These are phyloP conservation scores for Colletotrichum theobromicola DNA, from an alignment of 2,329 filamentous ascomycete species.

Conservation along the genomic window DNA sequence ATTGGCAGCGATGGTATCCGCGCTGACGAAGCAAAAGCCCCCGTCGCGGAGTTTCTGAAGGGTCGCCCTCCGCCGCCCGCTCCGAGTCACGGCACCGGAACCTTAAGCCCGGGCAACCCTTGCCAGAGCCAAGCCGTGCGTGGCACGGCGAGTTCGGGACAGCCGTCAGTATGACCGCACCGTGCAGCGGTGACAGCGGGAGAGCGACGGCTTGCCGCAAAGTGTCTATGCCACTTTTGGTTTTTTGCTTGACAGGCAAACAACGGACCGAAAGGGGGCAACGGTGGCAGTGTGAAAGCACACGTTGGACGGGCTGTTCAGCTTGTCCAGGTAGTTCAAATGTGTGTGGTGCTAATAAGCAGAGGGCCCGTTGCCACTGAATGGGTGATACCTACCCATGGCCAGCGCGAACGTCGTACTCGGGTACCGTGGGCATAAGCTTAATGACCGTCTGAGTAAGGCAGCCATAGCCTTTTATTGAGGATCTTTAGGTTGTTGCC, in stretches of 20 bases:
- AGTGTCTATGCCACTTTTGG: background rate
- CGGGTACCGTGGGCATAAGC: background rate
- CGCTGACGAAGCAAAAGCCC: background rate
- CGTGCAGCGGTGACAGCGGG: conserved; percentile 17
- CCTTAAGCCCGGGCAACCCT: background rate
- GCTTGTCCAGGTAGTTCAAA: background rate
- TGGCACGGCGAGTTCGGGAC: background rate
- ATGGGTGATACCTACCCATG: background rate
- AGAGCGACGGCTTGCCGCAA: background rate
- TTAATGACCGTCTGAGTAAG: background rate
- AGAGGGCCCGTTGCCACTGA: background rate
- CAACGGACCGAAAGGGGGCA: background rate
- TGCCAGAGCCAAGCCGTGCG: background rate
- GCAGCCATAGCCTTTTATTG: background rate
- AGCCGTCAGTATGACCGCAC: conserved; percentile 10
- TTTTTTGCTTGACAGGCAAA: background rate
- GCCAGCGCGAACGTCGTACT: background rate
- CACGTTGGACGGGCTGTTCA: background rate
- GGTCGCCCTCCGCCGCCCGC: background rate
- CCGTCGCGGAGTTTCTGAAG: background rate
- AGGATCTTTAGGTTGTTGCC: background rate
- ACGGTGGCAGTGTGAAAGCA: background rate
- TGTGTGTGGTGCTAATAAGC: background rate
- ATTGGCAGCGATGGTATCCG: background rate
- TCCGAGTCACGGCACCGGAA: conserved; percentile 1